Base-by-base conservation (phyloP, 169 alveolate species). In the Cryptosporidium parvum region DNA sequence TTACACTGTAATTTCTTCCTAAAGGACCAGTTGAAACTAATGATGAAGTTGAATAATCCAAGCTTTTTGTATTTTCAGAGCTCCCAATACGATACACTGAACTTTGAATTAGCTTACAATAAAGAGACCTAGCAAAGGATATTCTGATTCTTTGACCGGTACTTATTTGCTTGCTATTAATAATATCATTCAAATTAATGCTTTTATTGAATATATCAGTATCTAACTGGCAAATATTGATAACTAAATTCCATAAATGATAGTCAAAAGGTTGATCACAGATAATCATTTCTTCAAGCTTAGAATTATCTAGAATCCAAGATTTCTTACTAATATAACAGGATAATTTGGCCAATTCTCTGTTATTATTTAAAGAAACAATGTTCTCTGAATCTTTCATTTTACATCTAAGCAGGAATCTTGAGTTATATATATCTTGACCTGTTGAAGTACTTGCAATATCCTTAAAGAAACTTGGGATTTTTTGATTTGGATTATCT, bases 41-140 rank as follows among this genome's bases (percentile, higher is more conserved):
- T 23, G 67, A 37, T 56, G 67, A 56, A 6, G 14, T 5, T 56
- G 67, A n/a, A 56, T 16, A 0, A 5, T 31, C 35, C 35, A 10
- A 10, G 35, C 37, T 26, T 16, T 21, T 21, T 0, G 52, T 26
- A 5, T 65, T 65, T 26, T 56, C 67, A 10, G 37, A n/a, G n/a
- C 12, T 56, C 23, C 37, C 18, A n/a, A n/a, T 56, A 56, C 26
- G 29, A 26, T 10, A 56, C 5, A 16, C 8, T n/a, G 67, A 56
- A 8, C 42, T 37, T 33, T 65, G 44, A 16, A 35, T 14, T 14
- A 65, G 51, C 21, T 31, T 33, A 42, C 44, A 42, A 39, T 80
- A 80, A 29, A 80, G 56, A 33, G 89, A 37, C 45, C 89, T 80
- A 42, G 89, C 89, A 35, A 65, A 26, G 14, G 89, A 80, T 18